Evolutionary conservation across 164 flowering plant genomes (phyloP), one percentile per base, ranked within the genome.

Genomic region (Vitis rotundifolia): DNA sequence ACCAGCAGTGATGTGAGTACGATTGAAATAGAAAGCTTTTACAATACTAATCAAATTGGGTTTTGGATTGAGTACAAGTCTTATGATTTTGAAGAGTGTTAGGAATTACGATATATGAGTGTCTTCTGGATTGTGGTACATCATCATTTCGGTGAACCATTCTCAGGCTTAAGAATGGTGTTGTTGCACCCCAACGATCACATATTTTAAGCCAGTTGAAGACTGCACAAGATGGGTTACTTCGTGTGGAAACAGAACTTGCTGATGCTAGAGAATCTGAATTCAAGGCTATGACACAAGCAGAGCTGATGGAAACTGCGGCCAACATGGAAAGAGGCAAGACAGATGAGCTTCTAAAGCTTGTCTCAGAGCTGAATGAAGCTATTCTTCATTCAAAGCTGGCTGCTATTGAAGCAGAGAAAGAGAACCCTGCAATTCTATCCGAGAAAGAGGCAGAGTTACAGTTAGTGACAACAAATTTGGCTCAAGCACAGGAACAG

Each of bases 281-380:
- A 49, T 31, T 71, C 26, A 68, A 64, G 73, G 81, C 77, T 16
- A 44, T 77, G 66, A 56, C 53, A 69, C 78, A 64, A 71, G 75
- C 75, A 22, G 83, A 81, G 61, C 16, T 61, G 48, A 63, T 82
- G 74, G 84, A 77, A 73, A 68, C 67, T 12, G 70, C 82, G 18
- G 51, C 64, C 22, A 16, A 31, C 11, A 47, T 67, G 63, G 88
- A 85, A 68, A 86, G 64, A 69, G 73, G 62, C 55, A 85, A 68
- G 75, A 63, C 59, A 0, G 77, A 74, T 63, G 83, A 82, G 73
- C 87, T 86, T 66, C 59, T 71, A 22, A 71, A 66, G 63, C 76
- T 74, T 13, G 74, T 81, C 9, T 61, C 76, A 8, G 83, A 81
- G 73, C 83, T 88, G 57, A 77, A 78, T 59, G 84, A 85, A 59